Percentiles rank a stretch among this genome's conserved stretches.
Evolutionary conservation across 768 basidiomycete genomes (phyloP).

Genomic region (Calocera cornea): DNA sequence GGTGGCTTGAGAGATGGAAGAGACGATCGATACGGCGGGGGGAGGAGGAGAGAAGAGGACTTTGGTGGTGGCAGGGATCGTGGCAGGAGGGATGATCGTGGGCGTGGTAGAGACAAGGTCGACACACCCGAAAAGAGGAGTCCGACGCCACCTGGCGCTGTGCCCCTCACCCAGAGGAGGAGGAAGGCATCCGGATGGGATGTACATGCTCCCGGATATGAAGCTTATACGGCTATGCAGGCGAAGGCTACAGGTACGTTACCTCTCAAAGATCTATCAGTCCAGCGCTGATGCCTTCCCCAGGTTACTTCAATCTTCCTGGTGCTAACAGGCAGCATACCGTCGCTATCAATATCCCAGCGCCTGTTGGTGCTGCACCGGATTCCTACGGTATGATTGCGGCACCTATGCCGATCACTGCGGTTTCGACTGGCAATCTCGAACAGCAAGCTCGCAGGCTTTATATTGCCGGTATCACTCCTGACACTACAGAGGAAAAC

Average conservation of each 20-base stretch:
- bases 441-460: conserved; percentile 87
- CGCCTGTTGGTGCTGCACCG: conserved; percentile 69
- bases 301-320: conserved; percentile 91
- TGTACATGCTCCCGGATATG: conserved; percentile 88
- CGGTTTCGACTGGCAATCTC: conserved; percentile 78
- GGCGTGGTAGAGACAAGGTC: conserved; percentile 32
- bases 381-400: neutral
- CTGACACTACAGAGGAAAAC: conserved; percentile 86
- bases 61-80: conserved; percentile 34
- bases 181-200: conserved; percentile 93
- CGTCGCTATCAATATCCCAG: conserved; percentile 65
- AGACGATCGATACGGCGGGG: conserved; percentile 21
- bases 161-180: conserved; percentile 72
- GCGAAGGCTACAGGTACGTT: conserved; percentile 90
- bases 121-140: conserved; percentile 70
- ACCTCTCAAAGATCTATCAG: neutral
- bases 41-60: neutral
- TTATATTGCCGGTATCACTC: conserved; percentile 94
- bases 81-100: neutral
- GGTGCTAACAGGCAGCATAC: conserved; percentile 77
- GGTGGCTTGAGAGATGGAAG: conserved; percentile 8
- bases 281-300: conserved; percentile 11
- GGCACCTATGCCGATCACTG: conserved; percentile 51
- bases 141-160: conserved; percentile 77
- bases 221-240: conserved; percentile 86